Percentiles rank a stretch among this genome's conserved stretches.
Evolutionary conservation across 2,329 filamentous ascomycete genomes (phyloP).

Genomic region (Karstenula rhodostoma): DNA sequence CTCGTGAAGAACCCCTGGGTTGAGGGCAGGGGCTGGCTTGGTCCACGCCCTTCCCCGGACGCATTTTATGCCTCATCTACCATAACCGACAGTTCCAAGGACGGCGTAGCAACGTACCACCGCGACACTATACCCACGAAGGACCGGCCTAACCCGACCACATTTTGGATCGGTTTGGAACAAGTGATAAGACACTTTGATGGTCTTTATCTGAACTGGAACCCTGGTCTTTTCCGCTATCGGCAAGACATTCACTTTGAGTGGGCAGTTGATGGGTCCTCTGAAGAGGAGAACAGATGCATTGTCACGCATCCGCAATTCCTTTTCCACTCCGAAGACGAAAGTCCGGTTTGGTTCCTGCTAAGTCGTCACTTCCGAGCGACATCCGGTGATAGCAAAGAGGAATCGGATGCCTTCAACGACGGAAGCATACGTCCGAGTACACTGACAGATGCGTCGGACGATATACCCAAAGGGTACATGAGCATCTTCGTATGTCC

Average conservation of each 20-base stretch:
- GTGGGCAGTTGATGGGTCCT: conserved; percentile 69
- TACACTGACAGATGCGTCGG: conserved; percentile 30
- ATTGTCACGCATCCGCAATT: conserved; percentile 72
- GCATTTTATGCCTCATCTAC: conserved; percentile 28
- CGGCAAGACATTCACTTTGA: conserved; percentile 90
- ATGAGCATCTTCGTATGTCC: conserved; percentile 88
- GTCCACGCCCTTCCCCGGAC: conserved; percentile 44
- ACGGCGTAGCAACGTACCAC: conserved; percentile 32
- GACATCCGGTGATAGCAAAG: conserved; percentile 50
- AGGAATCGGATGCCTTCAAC: conserved; percentile 42
- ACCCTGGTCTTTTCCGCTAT: conserved; percentile 80
- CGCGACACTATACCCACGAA: conserved; percentile 38
- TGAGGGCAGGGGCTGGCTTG: conserved; percentile 78
- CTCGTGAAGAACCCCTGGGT: conserved; percentile 97
- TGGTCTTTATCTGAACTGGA: conserved; percentile 98
- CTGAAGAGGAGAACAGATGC: conserved; percentile 73
- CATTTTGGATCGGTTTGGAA: conserved; percentile 92
- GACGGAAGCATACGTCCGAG: conserved; percentile 38
- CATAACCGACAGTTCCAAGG: conserved; percentile 24
- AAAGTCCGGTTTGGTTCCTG: conserved; percentile 80
- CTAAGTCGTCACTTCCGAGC: conserved; percentile 84
- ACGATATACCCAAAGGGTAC: conserved; percentile 68
- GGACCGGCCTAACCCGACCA: conserved; percentile 66
- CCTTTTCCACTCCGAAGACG: conserved; percentile 59
- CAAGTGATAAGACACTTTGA: conserved; percentile 92